Evolutionary conservation across 441 rosid species (phyloP).

Genomic region (Erodium texanum): DNA sequence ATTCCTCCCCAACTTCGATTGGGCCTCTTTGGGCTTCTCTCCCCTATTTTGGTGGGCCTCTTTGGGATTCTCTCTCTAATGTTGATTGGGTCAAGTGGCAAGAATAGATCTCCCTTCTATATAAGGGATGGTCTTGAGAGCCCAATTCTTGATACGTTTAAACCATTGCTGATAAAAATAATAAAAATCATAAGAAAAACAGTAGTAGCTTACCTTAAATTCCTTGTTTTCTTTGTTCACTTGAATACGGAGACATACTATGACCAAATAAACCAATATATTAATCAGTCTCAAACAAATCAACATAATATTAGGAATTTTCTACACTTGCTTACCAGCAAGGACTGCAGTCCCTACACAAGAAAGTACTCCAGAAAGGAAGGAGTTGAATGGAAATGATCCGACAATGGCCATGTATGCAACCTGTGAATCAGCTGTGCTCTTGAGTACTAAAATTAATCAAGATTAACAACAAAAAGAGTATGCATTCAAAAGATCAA

Average conservation of each 20-base stretch:
- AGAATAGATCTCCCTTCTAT: too few species aligned
- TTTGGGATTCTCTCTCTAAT: too few species aligned
- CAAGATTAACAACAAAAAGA: not conserved
- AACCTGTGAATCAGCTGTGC: not conserved
- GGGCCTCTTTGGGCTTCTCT: too few species aligned
- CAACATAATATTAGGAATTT: not conserved
- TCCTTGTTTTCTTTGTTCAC: constrained; percentile 25
- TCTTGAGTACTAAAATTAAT: not conserved
- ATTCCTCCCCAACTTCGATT: too few species aligned
- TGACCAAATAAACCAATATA: constrained; percentile 4
- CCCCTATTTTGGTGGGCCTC: too few species aligned
- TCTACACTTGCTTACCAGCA: constrained; percentile 9
- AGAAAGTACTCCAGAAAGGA: constrained; percentile 24
- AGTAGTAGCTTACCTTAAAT: constrained; percentile 48
- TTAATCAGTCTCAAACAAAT: constrained; percentile 10
- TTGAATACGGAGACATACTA: constrained; percentile 36
- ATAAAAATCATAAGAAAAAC: not conserved
- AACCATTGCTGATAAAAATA: too few species aligned
- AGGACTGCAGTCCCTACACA: constrained; percentile 24
- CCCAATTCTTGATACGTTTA: too few species aligned
- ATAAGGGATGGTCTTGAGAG: too few species aligned
- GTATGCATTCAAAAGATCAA: not conserved
- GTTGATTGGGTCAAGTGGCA: too few species aligned
- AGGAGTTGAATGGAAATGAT: constrained; percentile 26
- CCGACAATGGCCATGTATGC: constrained; percentile 25